Percentiles rank a stretch among this genome's conserved stretches.
These are phyloP conservation scores for Coleophoma eucalyptorum DNA, from an alignment of 2,329 filamentous ascomycete species.

Conservation along the genomic window DNA sequence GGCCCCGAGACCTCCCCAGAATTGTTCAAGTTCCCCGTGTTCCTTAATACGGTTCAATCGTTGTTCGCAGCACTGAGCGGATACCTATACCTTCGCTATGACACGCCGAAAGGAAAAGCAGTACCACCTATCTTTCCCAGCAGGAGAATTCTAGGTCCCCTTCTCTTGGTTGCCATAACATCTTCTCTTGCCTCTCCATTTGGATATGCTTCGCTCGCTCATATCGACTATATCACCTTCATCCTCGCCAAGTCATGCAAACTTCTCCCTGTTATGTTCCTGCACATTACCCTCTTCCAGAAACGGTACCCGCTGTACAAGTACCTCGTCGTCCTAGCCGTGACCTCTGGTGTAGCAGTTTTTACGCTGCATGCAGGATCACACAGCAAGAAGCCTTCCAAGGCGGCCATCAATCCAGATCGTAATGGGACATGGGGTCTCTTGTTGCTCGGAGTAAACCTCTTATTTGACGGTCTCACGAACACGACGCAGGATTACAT, in stretches of 20 bases:
- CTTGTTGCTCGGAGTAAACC: conserved; percentile 78
- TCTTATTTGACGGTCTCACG: conserved; percentile 92
- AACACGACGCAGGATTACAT: conserved; percentile 97
- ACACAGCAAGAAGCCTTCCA: conserved; percentile 41
- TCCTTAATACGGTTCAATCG: conserved; percentile 95
- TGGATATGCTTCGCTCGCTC: conserved; percentile 85
- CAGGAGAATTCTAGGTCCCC: conserved; percentile 67
- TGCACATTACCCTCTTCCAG: conserved; percentile 89
- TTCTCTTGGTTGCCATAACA: conserved; percentile 82
- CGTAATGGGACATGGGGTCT: conserved; percentile 74
- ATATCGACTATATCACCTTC: conserved; percentile 98
- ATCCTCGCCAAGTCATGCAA: conserved; percentile 98
- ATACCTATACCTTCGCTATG: conserved; percentile 71
- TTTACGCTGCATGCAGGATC: conserved; percentile 85
- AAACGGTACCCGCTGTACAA: conserved; percentile 92
- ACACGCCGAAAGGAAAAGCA: conserved; percentile 48
- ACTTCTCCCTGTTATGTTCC: conserved; percentile 95
- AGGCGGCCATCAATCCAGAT: conserved; percentile 36
- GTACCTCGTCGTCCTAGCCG: conserved; percentile 86
- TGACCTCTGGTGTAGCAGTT: conserved; percentile 88
- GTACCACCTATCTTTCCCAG: conserved; percentile 73
- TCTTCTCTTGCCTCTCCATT: conserved; percentile 90
- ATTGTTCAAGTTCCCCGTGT: conserved; percentile 89
- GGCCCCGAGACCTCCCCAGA: conserved; percentile 59
- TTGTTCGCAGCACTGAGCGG: conserved; percentile 81